These are phyloP conservation scores for Exophiala xenobiotica DNA, from an alignment of 2,329 filamentous ascomycete genomes.

Conservation along the genomic window DNA sequence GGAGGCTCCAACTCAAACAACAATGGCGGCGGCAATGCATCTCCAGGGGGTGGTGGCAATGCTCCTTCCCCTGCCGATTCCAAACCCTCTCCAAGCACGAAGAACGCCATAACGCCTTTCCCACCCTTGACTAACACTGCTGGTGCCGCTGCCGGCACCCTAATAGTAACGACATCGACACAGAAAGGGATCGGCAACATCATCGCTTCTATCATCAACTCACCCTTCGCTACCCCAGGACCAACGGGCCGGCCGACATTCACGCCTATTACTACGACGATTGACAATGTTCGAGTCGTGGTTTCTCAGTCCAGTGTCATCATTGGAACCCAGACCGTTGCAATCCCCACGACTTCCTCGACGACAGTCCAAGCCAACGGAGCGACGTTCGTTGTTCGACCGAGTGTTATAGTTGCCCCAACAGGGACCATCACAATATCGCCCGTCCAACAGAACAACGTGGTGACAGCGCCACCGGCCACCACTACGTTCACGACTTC, in stretches of 20 bases:
- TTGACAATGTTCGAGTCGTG: slow-evolving; percentile 25
- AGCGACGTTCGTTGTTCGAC: slow-evolving; percentile 23
- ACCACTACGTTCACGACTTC: slow-evolving; percentile 17
- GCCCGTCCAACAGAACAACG: slow-evolving; percentile 7
- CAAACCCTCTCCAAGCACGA: neutral
- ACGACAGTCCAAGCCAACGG: slow-evolving; percentile 22
- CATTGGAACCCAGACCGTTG: slow-evolving; percentile 26
- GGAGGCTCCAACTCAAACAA: neutral
- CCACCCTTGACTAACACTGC: neutral
- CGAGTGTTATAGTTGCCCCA: slow-evolving; percentile 24
- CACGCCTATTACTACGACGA: slow-evolving; percentile 16
- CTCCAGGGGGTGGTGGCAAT: neutral
- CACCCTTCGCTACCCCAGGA: slow-evolving; percentile 19
- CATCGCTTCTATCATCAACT: slow-evolving; percentile 26
- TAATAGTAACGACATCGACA: slow-evolving; percentile 9
- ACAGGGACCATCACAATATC: slow-evolving; percentile 22
- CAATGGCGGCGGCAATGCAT: neutral
- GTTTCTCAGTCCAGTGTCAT: slow-evolving; percentile 25
- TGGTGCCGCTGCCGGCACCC: neutral
- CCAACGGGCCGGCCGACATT: slow-evolving; percentile 1
- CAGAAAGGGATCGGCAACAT: slow-evolving; percentile 23
- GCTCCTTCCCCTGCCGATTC: too few relatives aligned
- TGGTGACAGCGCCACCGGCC: slow-evolving; percentile 4
- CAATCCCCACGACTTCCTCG: slow-evolving; percentile 21
- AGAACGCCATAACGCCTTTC: neutral